These are phyloP conservation scores for Mycena polygramma DNA, from an alignment of 768 basidiomycete species.

Conservation along the genomic window DNA sequence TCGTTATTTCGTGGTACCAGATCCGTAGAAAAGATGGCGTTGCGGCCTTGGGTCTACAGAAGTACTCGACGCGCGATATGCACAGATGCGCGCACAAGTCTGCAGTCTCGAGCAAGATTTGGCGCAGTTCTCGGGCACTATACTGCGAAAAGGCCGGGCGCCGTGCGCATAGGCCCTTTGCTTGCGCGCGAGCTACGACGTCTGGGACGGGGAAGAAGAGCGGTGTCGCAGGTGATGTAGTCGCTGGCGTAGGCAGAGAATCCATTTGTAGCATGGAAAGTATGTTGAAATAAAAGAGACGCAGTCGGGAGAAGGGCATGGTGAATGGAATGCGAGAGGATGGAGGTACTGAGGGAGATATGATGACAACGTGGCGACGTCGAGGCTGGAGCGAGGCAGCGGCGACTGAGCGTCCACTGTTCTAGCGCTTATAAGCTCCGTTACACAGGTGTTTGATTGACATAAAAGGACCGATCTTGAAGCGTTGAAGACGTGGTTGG, in stretches of 20 bases:
- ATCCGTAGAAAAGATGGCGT: not conserved
- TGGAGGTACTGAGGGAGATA: not conserved
- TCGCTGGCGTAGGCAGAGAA: not conserved
- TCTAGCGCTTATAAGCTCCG: too few relatives aligned
- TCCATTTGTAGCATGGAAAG: not conserved
- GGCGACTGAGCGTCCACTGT: not conserved
- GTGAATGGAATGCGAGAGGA: not conserved
- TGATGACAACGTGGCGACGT: not conserved
- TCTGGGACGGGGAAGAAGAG: not conserved
- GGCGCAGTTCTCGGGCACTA: not conserved
- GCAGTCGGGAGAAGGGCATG: not conserved
- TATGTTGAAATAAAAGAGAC: not conserved
- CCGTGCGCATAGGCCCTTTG: too few relatives aligned
- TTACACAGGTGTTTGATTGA: too few relatives aligned
- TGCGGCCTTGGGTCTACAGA: not conserved
- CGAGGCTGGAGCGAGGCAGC: not conserved
- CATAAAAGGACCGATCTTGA: too few relatives aligned
- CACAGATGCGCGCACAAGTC: not conserved
- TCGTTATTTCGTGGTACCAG: not conserved
- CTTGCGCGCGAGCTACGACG: not conserved
- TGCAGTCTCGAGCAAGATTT: not conserved
- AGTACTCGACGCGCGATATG: not conserved
- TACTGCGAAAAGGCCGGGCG: not conserved
- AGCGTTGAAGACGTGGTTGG: too few relatives aligned
- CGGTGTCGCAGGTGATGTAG: not conserved